These are phyloP conservation scores for Striga asiatica DNA, from an alignment of 257 asterid genomes.

Conservation along the genomic window DNA sequence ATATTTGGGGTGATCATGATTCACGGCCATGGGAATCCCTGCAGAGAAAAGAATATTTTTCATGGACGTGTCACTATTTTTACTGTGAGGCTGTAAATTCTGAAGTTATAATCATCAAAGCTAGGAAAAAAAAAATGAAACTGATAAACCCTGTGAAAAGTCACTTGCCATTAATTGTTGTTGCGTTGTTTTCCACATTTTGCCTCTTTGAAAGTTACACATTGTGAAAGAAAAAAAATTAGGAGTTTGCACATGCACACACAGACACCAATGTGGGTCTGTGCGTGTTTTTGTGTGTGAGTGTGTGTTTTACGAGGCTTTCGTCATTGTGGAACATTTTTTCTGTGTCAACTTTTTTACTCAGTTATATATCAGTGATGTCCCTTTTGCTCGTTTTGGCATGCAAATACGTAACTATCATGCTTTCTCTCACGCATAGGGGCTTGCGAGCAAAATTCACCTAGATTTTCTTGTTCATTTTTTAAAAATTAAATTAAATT, in stretches of 20 bases:
- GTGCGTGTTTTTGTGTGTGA: slow-evolving; percentile 2
- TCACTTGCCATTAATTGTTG: slow-evolving; percentile 15
- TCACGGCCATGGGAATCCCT: neutral
- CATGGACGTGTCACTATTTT: slow-evolving; percentile 15
- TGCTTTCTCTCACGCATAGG: neutral
- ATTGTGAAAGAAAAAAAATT: neutral
- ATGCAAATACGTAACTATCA: slow-evolving; percentile 14
- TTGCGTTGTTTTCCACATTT: slow-evolving; percentile 11
- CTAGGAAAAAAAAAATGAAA: too few species aligned
- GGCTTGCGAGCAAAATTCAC: slow-evolving; percentile 9
- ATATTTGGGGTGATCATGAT: neutral
- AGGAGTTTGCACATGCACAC: slow-evolving; percentile 19
- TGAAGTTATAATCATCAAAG: slow-evolving; percentile 24
- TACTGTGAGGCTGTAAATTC: slow-evolving; percentile 20
- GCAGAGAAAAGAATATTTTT: slow-evolving; percentile 11
- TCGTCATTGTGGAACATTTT: neutral
- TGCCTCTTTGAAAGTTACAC: neutral
- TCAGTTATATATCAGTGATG: neutral
- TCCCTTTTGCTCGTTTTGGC: neutral
- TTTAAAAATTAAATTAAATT: neutral
- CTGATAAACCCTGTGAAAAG: slow-evolving; percentile 13
- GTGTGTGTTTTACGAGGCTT: neutral
- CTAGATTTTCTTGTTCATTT: too few species aligned
- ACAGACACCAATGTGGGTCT: slow-evolving; percentile 14
- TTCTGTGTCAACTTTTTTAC: neutral